phyloP scores from a whole-genome alignment of 805 yeast species.

The Candida andamanensis region DNA sequence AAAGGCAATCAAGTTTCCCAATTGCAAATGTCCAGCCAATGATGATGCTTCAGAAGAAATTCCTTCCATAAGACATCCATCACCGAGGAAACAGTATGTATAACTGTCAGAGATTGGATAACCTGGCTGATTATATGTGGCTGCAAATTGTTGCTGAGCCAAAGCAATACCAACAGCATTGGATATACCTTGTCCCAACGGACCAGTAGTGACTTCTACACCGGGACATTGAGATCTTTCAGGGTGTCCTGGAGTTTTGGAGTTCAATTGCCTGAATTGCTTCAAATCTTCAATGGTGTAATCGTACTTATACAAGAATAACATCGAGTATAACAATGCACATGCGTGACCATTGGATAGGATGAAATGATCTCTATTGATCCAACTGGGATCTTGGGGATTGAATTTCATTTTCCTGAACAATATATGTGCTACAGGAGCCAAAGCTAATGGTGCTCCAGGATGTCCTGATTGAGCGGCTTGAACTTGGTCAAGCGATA shows the following conservation, averaged over 20 bases:
- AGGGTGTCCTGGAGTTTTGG: slow-evolving; percentile 97
- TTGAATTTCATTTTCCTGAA: slow-evolving; percentile 79
- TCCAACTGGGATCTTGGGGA: slow-evolving; percentile 89
- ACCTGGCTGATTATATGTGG: slow-evolving; percentile 88
- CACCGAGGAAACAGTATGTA: slow-evolving; percentile 85
- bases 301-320: slow-evolving; percentile 83
- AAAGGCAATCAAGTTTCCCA: slow-evolving; percentile 88
- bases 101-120: slow-evolving; percentile 65
- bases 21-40: slow-evolving; percentile 91
- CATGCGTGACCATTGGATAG: slow-evolving; percentile 96
- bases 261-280: slow-evolving; percentile 81
- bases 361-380: slow-evolving; percentile 93
- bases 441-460: slow-evolving; percentile 98
- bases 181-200: slow-evolving; percentile 95
- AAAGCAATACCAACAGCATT: slow-evolving; percentile 96
- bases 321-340: slow-evolving; percentile 78
- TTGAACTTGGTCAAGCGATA: slow-evolving; percentile 82
- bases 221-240: slow-evolving; percentile 82
- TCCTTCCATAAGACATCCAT: slow-evolving; percentile 98
- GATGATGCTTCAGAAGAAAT: slow-evolving; percentile 91
- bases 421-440: slow-evolving; percentile 89
- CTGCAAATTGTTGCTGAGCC: slow-evolving; percentile 89
- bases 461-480: slow-evolving; percentile 97
- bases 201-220: slow-evolving; percentile 97
- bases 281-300: slow-evolving; percentile 80